phyloP scores from a whole-genome alignment of 345 rosid species.

The Nasturtium officinale region DNA sequence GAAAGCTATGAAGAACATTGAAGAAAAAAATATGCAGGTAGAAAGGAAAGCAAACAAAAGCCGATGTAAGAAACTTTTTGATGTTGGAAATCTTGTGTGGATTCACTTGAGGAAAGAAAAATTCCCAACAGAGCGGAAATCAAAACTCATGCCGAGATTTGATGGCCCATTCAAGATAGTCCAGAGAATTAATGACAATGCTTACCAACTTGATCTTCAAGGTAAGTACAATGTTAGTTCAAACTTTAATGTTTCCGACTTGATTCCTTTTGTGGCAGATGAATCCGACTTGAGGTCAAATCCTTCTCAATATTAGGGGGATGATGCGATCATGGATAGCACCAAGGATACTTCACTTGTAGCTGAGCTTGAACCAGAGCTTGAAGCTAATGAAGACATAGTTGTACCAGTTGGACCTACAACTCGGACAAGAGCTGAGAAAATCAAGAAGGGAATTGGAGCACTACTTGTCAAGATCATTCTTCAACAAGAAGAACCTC shows the following conservation, averaged over 20 bases:
- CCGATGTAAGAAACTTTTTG: fast-evolving
- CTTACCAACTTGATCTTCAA: not conserved
- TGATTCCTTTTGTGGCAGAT: not conserved
- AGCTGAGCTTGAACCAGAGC: too few relatives aligned
- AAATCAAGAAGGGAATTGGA: too few relatives aligned
- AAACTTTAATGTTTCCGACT: not conserved
- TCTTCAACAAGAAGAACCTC: too few relatives aligned
- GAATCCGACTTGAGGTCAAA: not conserved
- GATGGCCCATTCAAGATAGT: not conserved
- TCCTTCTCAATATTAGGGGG: not conserved
- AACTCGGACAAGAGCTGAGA: too few relatives aligned
- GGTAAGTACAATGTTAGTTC: not conserved
- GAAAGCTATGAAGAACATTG: not conserved
- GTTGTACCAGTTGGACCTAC: too few relatives aligned
- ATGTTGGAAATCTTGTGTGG: not conserved
- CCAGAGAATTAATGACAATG: not conserved
- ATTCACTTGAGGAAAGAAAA: not conserved
- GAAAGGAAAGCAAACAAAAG: not conserved
- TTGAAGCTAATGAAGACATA: too few relatives aligned
- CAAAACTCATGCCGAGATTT: not conserved
- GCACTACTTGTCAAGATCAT: too few relatives aligned
- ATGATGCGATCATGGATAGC: not conserved
- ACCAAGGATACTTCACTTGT: too few relatives aligned
- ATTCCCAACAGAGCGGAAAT: not conserved
- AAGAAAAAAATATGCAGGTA: not conserved